Base-by-base conservation (phyloP, 164 flowering plant species). In the Echeveria elegans region DNA sequence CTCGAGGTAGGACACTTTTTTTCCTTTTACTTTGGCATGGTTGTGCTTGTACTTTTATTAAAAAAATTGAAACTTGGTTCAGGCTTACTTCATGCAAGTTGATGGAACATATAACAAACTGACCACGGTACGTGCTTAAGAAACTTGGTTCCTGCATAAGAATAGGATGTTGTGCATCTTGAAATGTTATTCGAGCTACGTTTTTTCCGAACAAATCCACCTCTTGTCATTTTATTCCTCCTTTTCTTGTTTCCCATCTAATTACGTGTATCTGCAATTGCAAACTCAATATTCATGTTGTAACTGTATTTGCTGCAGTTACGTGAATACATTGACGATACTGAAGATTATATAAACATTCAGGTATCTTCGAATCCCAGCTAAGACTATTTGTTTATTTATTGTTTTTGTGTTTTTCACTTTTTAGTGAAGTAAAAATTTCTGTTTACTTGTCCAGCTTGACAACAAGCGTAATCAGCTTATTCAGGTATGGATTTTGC, bases 81-180 rank as follows among this genome's bases (percentile, higher is more conserved):
- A 94, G 98, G 98, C 98, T 70, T 91, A 94, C 76, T 94, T 94
- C 65, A 88, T 94, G 96, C 97, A 94, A 75, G 83, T 94, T 75
- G 98, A 94, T 74, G 86, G 96, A 62, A 91, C 95, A 28, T 78
- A 86, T 80, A 94, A 94, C 83, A 94, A 83, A 76, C 72, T 94
- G 75, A 84, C 86, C 18, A 91, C 95, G 83, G 98, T 94, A 87
- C 53, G 85, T 60, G 32, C 32, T 28, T 26, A 11, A 56, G 32
- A 56, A 15, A 56, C 4, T 56, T 26, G 11, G 61, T 19, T 28
- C 32, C 11, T 14, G 0, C 12, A 23, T 53, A 5, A 11, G 29
- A 5, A 23, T 11, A 9, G 23, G 9, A 2, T 56, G 12, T 56
- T 11, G 30, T 10, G 16, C n/a, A 16, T 19, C 2, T 29, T 26